Evolutionary conservation across 352 stramenopile species (phyloP), one percentile per base, ranked within the genome.

Genomic region (Pythium folliculosum): DNA sequence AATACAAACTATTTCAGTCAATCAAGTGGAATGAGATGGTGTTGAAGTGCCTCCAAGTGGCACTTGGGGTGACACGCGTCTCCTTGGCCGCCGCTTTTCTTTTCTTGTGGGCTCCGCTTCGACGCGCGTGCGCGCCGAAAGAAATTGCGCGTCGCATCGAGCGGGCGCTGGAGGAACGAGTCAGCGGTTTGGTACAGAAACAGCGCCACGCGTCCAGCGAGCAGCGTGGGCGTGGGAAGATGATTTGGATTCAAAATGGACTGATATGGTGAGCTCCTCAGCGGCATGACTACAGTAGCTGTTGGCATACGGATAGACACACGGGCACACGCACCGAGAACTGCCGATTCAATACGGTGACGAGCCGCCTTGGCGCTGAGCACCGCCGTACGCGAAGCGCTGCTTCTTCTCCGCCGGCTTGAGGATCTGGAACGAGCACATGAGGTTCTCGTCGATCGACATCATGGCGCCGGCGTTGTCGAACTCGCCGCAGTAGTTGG

Each of bases 401-500:
- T 94, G 81, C 65, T 92, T 94, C 77, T 90, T 93, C 65, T 93
- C 84, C 6, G 82, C 79, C 2, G 85, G 85, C 69, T 92, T 91
- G 53, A 91, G 76, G 62, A 88, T 83, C 57, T 86, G 80, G 71
- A 90, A 85, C 44, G 76, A 90, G 60, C 83, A 89, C 72, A 90
- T 89, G n/a, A 92, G 68, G 64, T 85, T 77, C 62, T 90, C 72
- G 66, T 92, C 76, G 32, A 89, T 76, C 44, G 78, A 82, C 82
- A 92, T 92, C 79, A 92, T 91, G n/a, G 78, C 84, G 64, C 80
- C 84, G 38, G 84, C 84, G 52, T 92, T 92, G 75, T 92, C 82
- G 57, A 69, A 75, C 76, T 96, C 87, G 45, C 89, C 90, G 61
- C 89, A 97, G 76, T 97, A 98, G 74, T 97, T 97, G 0, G 91